phyloP scores from a whole-genome alignment of 1,139 yeast species.

The Yamadazyma sp. region DNA sequence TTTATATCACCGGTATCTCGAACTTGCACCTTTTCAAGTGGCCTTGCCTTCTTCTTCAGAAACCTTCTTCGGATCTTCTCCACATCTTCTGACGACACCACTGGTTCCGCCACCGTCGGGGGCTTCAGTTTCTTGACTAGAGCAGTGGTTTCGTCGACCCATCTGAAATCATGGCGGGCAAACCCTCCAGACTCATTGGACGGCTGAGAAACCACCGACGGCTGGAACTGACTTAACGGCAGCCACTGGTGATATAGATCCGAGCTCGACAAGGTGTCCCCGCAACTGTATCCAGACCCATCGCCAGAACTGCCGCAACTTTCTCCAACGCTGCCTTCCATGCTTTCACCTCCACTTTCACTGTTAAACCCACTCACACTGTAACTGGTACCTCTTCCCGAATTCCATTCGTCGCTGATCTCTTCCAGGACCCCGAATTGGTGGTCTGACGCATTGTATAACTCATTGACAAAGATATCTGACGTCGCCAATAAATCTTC shows the following conservation, averaged over 20 bases:
- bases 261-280: conserved; percentile 3
- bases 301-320: no score
- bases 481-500: background rate
- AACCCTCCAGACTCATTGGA: no score
- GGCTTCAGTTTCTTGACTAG: background rate
- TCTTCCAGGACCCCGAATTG: background rate
- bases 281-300: background rate
- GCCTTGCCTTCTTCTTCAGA: conserved; percentile 6
- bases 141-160: conserved; percentile 8
- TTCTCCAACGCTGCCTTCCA: no score
- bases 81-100: conserved; percentile 9
- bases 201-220: background rate
- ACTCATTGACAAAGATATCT: background rate
- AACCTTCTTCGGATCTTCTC: conserved; percentile 12
- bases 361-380: background rate
- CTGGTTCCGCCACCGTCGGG: background rate
- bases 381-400: background rate
- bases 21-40: conserved; percentile 1
- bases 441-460: background rate
- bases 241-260: conserved; percentile 1
- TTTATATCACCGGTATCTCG: conserved; percentile 8
- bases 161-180: no score
- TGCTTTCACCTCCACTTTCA: background rate
- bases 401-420: background rate
- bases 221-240: background rate